Base-by-base conservation (phyloP, 805 yeast species). In the Zygosaccharomyces gambellarensis region DNA sequence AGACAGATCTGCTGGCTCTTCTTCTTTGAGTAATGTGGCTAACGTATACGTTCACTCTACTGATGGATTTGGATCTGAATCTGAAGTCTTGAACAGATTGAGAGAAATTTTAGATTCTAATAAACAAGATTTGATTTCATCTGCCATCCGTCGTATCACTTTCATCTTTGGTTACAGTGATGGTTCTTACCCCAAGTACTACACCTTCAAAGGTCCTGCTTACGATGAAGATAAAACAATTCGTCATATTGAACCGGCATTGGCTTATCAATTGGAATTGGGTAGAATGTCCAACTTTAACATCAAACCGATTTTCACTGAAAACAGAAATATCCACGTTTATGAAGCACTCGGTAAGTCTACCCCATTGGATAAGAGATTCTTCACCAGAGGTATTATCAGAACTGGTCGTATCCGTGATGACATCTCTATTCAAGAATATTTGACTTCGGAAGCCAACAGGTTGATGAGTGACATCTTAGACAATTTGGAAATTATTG, bases 221-320 rank as follows among this genome's bases (percentile, higher is more conserved):
- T 94, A 86, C 67, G 63, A 61, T 31, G 99, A 94, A 73, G 96
- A 94, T 73, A 82, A 84, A 71, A 90, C 90, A 19, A 87, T 94
- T 68, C 90, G 99, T 75, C 97, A 94, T 68, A 90, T 94, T 60
- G 98, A 94, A 71, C 99, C 99, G 22, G 97, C 98, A 38, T 77
- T 92, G 62, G 98, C 99, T 46, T 94, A 83, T 86, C 99, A 94
- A 75, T 79, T 94, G 59, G 99, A 94, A 73, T 78, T 94, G 55
- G 92, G 88, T 62, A 83, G 98, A 73, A 78, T 94, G 71, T 88
- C 95, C 40, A 95, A 94, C 75, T 94, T 94, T 74, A 83, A 88
- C 73, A 88, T 92, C 72, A 89, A 85, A 68, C 98, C 97, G 46
- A 87, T 92, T 48, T 87, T 87, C 75, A 87, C 97, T 51, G 97